These are phyloP conservation scores for Hymenoscyphus fraxineus DNA, from an alignment of 2,329 filamentous ascomycete species.

Conservation along the genomic window DNA sequence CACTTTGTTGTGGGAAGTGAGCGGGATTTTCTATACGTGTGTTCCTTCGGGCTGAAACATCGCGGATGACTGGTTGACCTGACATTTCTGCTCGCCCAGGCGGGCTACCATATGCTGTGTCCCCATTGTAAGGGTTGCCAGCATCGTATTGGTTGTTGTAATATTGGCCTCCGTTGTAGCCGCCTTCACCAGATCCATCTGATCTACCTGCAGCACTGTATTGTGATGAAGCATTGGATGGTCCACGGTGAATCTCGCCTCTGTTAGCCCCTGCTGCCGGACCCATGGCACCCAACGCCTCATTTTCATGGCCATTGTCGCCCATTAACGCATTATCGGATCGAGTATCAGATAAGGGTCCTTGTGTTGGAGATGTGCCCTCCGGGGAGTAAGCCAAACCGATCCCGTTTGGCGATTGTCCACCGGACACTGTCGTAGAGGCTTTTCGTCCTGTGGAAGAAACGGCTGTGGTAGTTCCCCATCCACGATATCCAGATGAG, in stretches of 20 bases:
- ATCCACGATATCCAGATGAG: conserved; percentile 82
- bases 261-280: conserved; percentile 63
- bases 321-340: conserved; percentile 63
- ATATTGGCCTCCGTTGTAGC: conserved; percentile 44
- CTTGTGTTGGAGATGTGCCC: conserved; percentile 63
- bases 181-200: conserved; percentile 55
- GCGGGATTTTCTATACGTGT: conserved; percentile 90
- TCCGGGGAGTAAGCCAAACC: conserved; percentile 72
- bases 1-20: conserved; percentile 87
- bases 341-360: conserved; percentile 62
- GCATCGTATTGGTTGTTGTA: conserved; percentile 59
- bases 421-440: conserved; percentile 84
- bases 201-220: conserved; percentile 83
- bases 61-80: conserved; percentile 79
- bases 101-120: conserved; percentile 35
- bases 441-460: conserved; percentile 74
- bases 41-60: conserved; percentile 88
- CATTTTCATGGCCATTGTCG: conserved; percentile 60
- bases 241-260: conserved; percentile 76
- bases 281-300: conserved; percentile 79
- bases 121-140: conserved; percentile 53
- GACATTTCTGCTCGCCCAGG: conserved; percentile 42
- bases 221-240: conserved; percentile 92
- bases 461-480: conserved; percentile 75
- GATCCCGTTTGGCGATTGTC: conserved; percentile 48